Percentiles rank a stretch among this genome's conserved stretches.
Evolutionary conservation across 2,329 filamentous ascomycete species (phyloP).

Genomic region (Furcasterigmium sp.): DNA sequence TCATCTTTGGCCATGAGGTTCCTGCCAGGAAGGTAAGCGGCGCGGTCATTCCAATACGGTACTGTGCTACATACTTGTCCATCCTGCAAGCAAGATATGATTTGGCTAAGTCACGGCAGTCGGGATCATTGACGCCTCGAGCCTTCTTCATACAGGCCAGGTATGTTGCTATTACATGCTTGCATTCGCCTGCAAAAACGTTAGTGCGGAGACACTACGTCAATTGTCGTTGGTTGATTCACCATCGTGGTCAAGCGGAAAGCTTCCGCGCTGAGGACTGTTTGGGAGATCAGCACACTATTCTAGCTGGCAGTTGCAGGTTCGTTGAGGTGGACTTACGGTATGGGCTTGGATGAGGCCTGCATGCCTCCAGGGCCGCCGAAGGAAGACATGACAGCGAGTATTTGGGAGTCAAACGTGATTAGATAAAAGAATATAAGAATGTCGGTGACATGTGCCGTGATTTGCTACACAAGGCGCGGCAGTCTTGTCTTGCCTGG

Average conservation of each 20-base stretch:
- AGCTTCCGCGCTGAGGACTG: conserved; percentile 87
- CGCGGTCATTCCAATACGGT: too few relatives aligned
- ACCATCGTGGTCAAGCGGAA: conserved; percentile 92
- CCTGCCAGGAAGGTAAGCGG: conserved; percentile 34
- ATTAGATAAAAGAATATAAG: too few relatives aligned
- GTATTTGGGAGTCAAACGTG: background rate
- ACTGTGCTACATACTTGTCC: conserved; percentile 90
- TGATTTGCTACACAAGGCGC: too few relatives aligned
- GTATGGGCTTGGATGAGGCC: conserved; percentile 61
- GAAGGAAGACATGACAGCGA: conserved; percentile 53
- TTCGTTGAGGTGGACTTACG: conserved; percentile 54
- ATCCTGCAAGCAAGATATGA: conserved; percentile 87
- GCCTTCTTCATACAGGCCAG: conserved; percentile 81
- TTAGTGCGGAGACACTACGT: too few relatives aligned
- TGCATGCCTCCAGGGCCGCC: conserved; percentile 65
- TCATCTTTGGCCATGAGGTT: conserved; percentile 96
- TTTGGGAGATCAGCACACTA: background rate
- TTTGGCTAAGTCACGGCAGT: conserved; percentile 83
- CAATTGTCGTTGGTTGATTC: conserved; percentile 12
- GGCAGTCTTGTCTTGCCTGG: too few relatives aligned
- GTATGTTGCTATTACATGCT: conserved; percentile 79
- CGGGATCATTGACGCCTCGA: conserved; percentile 77
- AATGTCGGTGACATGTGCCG: too few relatives aligned
- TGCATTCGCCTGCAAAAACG: conserved; percentile 85
- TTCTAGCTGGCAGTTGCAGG: too few relatives aligned